phyloP scores from a whole-genome alignment of 2,329 filamentous ascomycete species.

The Pyrenochaeta sp. region DNA sequence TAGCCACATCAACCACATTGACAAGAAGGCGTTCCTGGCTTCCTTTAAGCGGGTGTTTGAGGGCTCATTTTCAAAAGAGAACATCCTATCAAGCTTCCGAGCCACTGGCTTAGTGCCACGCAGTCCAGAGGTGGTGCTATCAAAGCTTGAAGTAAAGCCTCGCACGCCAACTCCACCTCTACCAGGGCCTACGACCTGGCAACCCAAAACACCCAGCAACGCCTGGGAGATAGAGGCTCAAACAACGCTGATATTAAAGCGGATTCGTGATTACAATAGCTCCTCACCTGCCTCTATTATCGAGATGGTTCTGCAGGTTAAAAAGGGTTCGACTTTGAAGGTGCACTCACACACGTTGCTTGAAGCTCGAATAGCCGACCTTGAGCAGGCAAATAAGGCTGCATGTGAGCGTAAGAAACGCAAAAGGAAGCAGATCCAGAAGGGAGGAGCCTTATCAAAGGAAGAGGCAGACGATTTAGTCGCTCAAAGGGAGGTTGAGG shows the following conservation, averaged over 20 bases:
- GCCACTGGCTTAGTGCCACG: constrained; percentile 41
- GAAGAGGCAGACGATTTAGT: background rate
- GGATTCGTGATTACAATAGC: constrained; percentile 4
- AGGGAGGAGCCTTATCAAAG: background rate
- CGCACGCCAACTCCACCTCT: constrained; percentile 1
- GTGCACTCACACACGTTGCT: constrained; percentile 12
- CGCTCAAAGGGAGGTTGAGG: constrained; percentile 2
- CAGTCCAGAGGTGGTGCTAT: constrained; percentile 37
- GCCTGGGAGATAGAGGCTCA: constrained; percentile 11
- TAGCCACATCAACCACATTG: constrained; percentile 35
- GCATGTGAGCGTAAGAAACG: constrained; percentile 1
- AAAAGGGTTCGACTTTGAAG: constrained; percentile 12
- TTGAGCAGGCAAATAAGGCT: constrained; percentile 6
- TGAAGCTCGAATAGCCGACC: background rate
- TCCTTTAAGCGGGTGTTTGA: constrained; percentile 9
- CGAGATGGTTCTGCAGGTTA: constrained; percentile 8
- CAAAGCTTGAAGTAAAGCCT: constrained; percentile 31
- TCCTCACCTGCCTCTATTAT: constrained; percentile 10
- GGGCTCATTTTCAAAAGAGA: constrained; percentile 27
- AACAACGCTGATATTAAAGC: constrained; percentile 8
- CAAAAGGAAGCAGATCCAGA: constrained; percentile 2
- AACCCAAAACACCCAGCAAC: constrained; percentile 13
- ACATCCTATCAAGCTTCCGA: constrained; percentile 35
- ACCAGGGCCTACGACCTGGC: background rate
- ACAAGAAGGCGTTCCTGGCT: constrained; percentile 4